Percentiles rank a stretch among this genome's conserved stretches.
Evolutionary conservation across 495 filamentous ascomycete species (phyloP).

Genomic region (Aspergillus diversus): DNA sequence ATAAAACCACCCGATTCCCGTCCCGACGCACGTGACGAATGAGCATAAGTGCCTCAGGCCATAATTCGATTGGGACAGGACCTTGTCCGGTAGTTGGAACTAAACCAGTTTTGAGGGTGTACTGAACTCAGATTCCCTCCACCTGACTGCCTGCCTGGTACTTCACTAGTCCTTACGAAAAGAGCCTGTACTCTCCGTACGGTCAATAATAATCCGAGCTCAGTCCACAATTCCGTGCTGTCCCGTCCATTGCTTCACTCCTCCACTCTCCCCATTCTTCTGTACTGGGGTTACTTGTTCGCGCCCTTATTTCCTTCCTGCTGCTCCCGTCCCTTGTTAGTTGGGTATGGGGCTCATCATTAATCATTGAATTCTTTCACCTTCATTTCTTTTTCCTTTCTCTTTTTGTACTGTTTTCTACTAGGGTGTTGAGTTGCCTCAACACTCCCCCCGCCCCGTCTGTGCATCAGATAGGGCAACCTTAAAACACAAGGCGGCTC

Average conservation of each 20-base stretch:
- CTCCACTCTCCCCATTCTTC: slow-evolving; percentile 13
- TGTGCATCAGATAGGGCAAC: slow-evolving; percentile 44
- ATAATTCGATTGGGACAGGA: slow-evolving; percentile 17
- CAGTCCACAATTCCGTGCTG: slow-evolving; percentile 20
- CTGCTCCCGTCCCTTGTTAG: not conserved
- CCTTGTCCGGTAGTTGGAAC: slow-evolving; percentile 5
- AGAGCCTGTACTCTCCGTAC: slow-evolving; percentile 19
- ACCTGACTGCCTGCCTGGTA: slow-evolving; percentile 27
- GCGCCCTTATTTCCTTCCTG: not conserved
- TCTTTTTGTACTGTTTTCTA: slow-evolving; percentile 18
- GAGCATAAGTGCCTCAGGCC: slow-evolving; percentile 34
- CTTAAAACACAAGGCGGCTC: slow-evolving; percentile 33
- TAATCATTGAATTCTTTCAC: slow-evolving; percentile 12
- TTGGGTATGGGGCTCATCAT: slow-evolving; percentile 11
- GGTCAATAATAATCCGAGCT: slow-evolving; percentile 11
- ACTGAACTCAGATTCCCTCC: slow-evolving; percentile 26
- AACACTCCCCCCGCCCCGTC: slow-evolving; percentile 37
- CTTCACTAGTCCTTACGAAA: slow-evolving; percentile 34
- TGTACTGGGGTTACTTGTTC: not conserved
- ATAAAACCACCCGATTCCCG: slow-evolving; percentile 11
- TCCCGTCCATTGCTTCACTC: slow-evolving; percentile 15
- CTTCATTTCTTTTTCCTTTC: not conserved
- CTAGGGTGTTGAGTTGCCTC: slow-evolving; percentile 28
- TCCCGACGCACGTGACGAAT: slow-evolving; percentile 16
- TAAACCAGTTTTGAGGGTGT: not conserved